Conservation (phyloP, 805 yeast species). For the Metschnikowia noctiluminum region DNA sequence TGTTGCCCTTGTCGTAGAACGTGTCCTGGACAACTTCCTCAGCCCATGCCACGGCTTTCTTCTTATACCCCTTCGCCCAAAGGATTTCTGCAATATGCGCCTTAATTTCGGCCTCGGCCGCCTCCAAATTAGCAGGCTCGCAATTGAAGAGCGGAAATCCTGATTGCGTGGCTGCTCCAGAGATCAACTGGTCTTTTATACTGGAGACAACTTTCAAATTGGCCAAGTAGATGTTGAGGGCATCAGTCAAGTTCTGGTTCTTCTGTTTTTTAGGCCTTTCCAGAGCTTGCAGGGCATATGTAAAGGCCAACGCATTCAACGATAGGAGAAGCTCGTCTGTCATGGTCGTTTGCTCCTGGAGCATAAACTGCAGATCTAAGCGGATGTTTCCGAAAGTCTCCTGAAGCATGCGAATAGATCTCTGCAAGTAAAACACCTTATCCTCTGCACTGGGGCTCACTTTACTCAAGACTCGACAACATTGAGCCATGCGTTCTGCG, state of each 20-base stretch:
- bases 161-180: slow-evolving; percentile 22
- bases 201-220: slow-evolving; percentile 26
- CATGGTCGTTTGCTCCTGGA: slow-evolving; percentile 26
- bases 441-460: slow-evolving; percentile 21
- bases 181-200: slow-evolving; percentile 18
- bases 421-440: slow-evolving; percentile 24
- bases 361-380: slow-evolving; percentile 23
- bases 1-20: slow-evolving; percentile 27
- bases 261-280: slow-evolving; percentile 9
- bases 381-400: slow-evolving; percentile 26
- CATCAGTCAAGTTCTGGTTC: slow-evolving; percentile 18
- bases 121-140: slow-evolving; percentile 24
- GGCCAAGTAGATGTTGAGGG: slow-evolving; percentile 37
- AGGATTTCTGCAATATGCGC: slow-evolving; percentile 41
- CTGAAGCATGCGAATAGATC: slow-evolving; percentile 33
- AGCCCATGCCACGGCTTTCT: slow-evolving; percentile 40
- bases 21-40: slow-evolving; percentile 40
- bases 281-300: slow-evolving; percentile 19
- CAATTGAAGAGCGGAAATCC: slow-evolving; percentile 38
- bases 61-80: slow-evolving; percentile 39
- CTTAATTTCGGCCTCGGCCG: slow-evolving; percentile 30
- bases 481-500: slow-evolving; percentile 38
- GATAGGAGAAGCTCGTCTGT: slow-evolving; percentile 37
- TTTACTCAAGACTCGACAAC: slow-evolving; percentile 34
- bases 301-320: slow-evolving; percentile 34